Evolutionary conservation across 352 stramenopile genomes (phyloP), one percentile per base, ranked within the genome.

Genomic region (Globisporangium paroecandrum): DNA sequence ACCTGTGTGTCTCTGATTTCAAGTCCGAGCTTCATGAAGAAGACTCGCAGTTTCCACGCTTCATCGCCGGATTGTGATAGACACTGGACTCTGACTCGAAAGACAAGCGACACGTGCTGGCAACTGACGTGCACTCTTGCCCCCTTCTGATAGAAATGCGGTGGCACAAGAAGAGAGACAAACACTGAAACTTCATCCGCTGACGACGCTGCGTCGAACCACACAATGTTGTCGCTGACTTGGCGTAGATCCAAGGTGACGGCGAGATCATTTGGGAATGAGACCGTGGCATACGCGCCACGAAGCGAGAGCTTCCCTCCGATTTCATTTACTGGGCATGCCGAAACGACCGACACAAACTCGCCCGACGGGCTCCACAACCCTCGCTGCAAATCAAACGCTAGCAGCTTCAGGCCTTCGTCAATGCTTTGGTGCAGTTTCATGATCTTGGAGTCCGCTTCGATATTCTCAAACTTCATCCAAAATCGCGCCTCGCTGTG

Each of bases 1-100:
- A 89, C 71, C 43, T 74, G 76, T 10, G 78, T 85, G 60, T 87
- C 78, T 60, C 77, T 69, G 2, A 87, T 75, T 72, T 85, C 73
- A 8, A 85, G 56, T 1, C 75, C 73, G 51, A 84, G 62, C 38
- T 85, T 85, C 9, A 75, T 72, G 13, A 87, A 85, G 47, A 80
- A 79, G 7, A 76, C 59, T 3, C 81, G 78, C 25, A 89, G 58
- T 36, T 77, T 71, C 81, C 81, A 89, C n/a, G 78, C 24, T 49
- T 67, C 58, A 20, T 62, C 46, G n/a, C 57, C 65, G 13, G 25
- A 34, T 20, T 12, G n/a, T 22, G 47, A 55, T 13, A 12, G 15
- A 5, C 25, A 54, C 13, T 43, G 25, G 12, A 73, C 15, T 38
- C 36, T 34, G 12, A 71, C 29, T 12, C 75, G 58, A 46, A 80